These are phyloP conservation scores for Carex scoparia DNA, from an alignment of 176 grass and related monocot species.

Conservation along the genomic window DNA sequence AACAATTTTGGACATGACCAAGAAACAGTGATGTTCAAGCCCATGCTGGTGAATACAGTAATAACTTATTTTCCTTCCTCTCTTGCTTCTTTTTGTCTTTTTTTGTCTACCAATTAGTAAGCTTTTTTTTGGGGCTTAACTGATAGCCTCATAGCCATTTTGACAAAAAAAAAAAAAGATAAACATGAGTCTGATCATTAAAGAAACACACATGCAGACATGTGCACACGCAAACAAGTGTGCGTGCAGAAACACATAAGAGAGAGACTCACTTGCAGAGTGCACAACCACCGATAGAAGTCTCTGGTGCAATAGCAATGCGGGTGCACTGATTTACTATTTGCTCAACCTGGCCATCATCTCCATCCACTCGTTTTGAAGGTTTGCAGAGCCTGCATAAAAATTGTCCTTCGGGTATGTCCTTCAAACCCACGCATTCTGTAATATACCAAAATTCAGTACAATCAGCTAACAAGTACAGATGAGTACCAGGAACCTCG, in stretches of 20 bases:
- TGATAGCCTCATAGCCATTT: neutral
- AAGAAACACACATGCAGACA: neutral
- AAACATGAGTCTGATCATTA: neutral
- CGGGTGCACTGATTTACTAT: slow-evolving; percentile 36
- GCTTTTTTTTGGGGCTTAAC: neutral
- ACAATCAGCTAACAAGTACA: neutral
- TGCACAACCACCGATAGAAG: slow-evolving; percentile 22
- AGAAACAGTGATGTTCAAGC: neutral
- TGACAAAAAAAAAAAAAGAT: neutral
- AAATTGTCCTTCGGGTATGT: slow-evolving; percentile 33
- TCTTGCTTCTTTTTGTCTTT: neutral
- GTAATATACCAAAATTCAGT: slow-evolving; percentile 6
- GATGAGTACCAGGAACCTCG: neutral
- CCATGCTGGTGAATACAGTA: neutral
- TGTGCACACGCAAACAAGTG: neutral
- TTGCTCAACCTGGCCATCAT: slow-evolving; percentile 33
- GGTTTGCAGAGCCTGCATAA: slow-evolving; percentile 33
- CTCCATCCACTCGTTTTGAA: slow-evolving; percentile 27
- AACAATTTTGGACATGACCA: neutral
- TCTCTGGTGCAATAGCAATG: slow-evolving; percentile 22
- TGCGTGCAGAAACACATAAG: neutral
- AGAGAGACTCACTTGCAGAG: slow-evolving; percentile 32
- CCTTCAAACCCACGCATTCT: slow-evolving; percentile 34
- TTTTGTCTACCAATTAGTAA: neutral
- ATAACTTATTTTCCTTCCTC: neutral